Conservation (phyloP, 805 yeast species). For the Nakazawaea ernobii region DNA sequence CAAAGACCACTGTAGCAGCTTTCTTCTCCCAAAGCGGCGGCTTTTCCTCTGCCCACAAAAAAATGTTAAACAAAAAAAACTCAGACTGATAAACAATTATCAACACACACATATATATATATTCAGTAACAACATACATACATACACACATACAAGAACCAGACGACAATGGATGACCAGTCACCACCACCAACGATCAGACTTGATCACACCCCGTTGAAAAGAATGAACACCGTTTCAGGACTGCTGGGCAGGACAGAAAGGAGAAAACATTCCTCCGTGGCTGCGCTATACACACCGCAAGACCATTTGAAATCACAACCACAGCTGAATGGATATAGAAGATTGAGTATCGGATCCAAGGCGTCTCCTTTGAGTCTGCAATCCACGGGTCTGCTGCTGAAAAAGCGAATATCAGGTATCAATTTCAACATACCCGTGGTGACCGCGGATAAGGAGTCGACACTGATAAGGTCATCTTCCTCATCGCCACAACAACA, state of each 20-base stretch:
- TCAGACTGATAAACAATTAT: background rate
- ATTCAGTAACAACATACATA: too few relatives aligned
- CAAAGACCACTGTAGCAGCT: too few relatives aligned
- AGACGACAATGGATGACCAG: background rate
- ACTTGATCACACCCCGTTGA: constrained; percentile 2
- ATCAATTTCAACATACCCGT: constrained; percentile 11
- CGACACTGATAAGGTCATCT: background rate
- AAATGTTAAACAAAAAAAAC: background rate
- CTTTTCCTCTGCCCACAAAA: background rate
- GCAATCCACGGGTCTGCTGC: background rate
- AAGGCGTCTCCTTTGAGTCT: background rate
- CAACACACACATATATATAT: too few relatives aligned
- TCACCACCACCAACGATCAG: constrained; percentile 1
- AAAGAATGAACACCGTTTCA: constrained; percentile 4
- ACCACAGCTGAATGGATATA: background rate
- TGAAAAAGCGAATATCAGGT: constrained; percentile 8
- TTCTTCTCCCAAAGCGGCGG: too few relatives aligned
- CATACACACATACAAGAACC: too few relatives aligned
- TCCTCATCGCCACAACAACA: constrained; percentile 1
- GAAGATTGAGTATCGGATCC: constrained; percentile 8
- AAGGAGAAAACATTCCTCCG: background rate
- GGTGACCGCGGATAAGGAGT: constrained; percentile 2
- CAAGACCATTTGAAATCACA: background rate
- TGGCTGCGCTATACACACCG: constrained; percentile 8
- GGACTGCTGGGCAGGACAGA: background rate